Evolutionary conservation across 768 basidiomycete genomes (phyloP).

Genomic region (Tricholoma flavovirens): DNA sequence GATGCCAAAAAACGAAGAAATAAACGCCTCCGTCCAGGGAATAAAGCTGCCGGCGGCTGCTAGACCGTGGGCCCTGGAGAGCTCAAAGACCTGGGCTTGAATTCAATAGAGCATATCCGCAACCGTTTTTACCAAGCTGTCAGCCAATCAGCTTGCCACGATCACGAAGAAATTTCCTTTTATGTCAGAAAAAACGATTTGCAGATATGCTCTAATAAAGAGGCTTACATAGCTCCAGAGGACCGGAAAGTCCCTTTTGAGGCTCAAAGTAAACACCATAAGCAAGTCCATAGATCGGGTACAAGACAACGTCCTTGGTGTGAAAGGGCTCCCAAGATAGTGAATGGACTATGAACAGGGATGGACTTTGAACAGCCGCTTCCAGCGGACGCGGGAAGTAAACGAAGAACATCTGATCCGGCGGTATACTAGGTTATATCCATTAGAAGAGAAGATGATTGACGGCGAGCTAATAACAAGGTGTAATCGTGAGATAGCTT

Average conservation of each 20-base stretch:
- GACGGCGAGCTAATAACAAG: not conserved
- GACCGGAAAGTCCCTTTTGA: too few relatives aligned
- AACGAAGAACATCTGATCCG: not conserved
- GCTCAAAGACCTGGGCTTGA: not conserved
- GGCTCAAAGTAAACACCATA: not conserved
- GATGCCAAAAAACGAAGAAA: not conserved
- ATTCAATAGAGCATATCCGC: too few relatives aligned
- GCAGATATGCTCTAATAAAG: not conserved
- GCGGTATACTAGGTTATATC: not conserved
- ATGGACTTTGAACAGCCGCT: not conserved
- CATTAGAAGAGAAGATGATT: not conserved
- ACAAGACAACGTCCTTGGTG: not conserved
- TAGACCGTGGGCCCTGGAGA: not conserved
- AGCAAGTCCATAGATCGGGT: not conserved
- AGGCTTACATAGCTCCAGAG: too few relatives aligned
- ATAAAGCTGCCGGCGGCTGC: not conserved
- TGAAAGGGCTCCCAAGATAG: not conserved
- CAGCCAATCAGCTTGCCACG: too few relatives aligned
- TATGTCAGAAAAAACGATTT: too few relatives aligned
- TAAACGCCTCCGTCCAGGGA: not conserved
- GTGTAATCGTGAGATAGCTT: not conserved
- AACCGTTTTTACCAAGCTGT: too few relatives aligned
- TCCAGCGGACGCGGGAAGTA: not conserved
- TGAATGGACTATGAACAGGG: too few relatives aligned
- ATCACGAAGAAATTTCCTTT: too few relatives aligned